These are phyloP conservation scores for Amyloporia xantha DNA, from an alignment of 768 basidiomycete genomes.

Conservation along the genomic window DNA sequence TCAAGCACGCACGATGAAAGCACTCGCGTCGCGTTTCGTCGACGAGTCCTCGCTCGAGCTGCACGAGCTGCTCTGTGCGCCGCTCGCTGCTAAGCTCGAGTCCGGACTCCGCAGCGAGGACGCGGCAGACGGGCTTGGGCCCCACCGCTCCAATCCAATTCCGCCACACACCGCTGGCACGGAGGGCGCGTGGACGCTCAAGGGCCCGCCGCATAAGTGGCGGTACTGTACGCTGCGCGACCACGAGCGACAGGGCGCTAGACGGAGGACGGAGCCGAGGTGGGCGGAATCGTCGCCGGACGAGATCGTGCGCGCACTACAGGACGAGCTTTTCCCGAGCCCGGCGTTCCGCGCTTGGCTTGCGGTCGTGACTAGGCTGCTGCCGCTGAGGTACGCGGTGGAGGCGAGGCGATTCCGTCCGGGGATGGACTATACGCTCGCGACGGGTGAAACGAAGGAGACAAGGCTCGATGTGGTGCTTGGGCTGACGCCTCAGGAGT, in stretches of 20 bases:
- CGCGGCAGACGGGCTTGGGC: conserved; percentile 50
- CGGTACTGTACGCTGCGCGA: conserved; percentile 71
- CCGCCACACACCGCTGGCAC: conserved; percentile 65
- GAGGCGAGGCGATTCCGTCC: conserved; percentile 87
- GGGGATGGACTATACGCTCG: conserved; percentile 92
- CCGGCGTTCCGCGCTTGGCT: conserved; percentile 91
- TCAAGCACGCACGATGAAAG: conserved; percentile 70
- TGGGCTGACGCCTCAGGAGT: conserved; percentile 67
- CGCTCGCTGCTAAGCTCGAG: conserved; percentile 65
- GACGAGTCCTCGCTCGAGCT: conserved; percentile 85
- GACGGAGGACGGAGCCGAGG: conserved; percentile 43
- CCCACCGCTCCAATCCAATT: conserved; percentile 43
- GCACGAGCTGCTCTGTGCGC: conserved; percentile 71
- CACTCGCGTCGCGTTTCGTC: conserved; percentile 74
- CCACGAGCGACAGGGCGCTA: conserved; percentile 25
- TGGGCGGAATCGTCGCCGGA: conserved; percentile 47
- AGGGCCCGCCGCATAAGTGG: conserved; percentile 92
- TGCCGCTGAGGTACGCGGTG: conserved; percentile 66
- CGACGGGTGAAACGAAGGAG: conserved; percentile 78
- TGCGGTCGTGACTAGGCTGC: conserved; percentile 57
- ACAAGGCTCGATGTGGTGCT: conserved; percentile 81
- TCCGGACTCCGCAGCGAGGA: conserved; percentile 59
- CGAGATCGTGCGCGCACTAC: conserved; percentile 57
- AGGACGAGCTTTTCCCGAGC: conserved; percentile 73
- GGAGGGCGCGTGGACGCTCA: conserved; percentile 52